Base-by-base conservation (phyloP, 208 protist genomes). In the Leishmania arabica region DNA sequence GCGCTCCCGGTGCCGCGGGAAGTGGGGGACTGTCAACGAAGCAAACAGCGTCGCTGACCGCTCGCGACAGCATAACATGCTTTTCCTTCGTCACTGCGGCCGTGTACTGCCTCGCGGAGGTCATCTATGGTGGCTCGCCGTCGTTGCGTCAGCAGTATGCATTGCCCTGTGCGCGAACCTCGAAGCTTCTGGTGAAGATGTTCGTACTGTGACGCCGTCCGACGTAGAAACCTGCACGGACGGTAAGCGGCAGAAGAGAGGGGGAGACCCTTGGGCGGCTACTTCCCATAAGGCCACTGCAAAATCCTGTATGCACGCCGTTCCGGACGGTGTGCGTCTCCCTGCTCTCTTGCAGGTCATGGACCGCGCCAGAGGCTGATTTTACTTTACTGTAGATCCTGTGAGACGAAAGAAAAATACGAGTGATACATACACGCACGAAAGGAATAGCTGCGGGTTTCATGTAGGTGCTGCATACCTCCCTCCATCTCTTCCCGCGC, bases 111-210 rank as follows among this genome's bases (percentile, higher is more conserved):
- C 74, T 95, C 27, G 89, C 90, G 0, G 90, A 95, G 62, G 34
- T 53, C 47, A 86, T 95, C 62, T 95, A 95, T 79, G 87, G 87
- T 45, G 58, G 40, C n/a, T 80, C 75, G 70, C 15, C 86, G 19
- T 34, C 77, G 21, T 82, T 93, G 71, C 84, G 54, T 42, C 78
- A 83, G 42, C 90, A 84, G 70, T 94, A 90, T 81, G 80, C 90
- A 1, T 93, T 86, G 24, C 82, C 87, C 15, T 82, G 79, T 34
- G 65, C 89, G 1, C 86, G 90, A 45, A 66, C 92, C n/a, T 75
- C 81, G 53, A 93, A 93, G 78, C 87, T 95, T 27, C 78, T 95
- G 17, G 78, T 90, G 3, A 93, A 92, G 77, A 94, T 94, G 90
- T 93, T 91, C 77, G 53, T 95, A 17, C 75, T 95, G 9, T 83